Conservation (phyloP, 768 basidiomycete species). For the Pulveroboletus frians region DNA sequence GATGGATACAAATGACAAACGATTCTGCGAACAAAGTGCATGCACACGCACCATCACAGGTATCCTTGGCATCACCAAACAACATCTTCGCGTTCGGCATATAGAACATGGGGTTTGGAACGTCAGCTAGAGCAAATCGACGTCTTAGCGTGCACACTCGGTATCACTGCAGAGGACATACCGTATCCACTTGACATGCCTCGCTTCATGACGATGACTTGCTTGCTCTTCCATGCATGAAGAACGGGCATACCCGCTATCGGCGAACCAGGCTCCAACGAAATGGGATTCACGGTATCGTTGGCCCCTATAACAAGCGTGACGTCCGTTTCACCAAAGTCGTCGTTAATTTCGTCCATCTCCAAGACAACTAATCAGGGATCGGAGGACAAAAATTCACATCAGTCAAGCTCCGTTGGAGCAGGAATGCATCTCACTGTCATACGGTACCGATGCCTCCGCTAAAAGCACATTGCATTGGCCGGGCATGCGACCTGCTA, state of each 20-base stretch:
- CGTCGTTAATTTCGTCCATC: constrained; percentile 95
- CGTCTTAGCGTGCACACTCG: background rate
- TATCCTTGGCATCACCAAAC: constrained; percentile 88
- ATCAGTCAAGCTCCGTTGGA: background rate
- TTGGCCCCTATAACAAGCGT: constrained; percentile 89
- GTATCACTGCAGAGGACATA: constrained; percentile 26
- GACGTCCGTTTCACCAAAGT: constrained; percentile 85
- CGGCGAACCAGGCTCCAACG: constrained; percentile 77
- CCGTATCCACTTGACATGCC: constrained; percentile 87
- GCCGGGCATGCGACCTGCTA: constrained; percentile 90
- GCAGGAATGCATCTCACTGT: constrained; percentile 47
- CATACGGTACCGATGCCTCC: constrained; percentile 87
- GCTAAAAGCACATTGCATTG: constrained; percentile 91
- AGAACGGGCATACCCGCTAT: constrained; percentile 93
- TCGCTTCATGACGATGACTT: constrained; percentile 89
- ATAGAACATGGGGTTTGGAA: constrained; percentile 92
- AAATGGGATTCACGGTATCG: constrained; percentile 89
- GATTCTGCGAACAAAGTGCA: background rate
- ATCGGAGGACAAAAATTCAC: background rate
- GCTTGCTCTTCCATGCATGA: constrained; percentile 91
- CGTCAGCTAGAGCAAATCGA: constrained; percentile 54
- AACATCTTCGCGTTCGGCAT: constrained; percentile 88
- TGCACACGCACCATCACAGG: constrained; percentile 65
- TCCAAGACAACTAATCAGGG: constrained; percentile 66
- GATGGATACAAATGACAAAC: background rate